Evolutionary conservation across 179 eudicot species (phyloP), one percentile per base, ranked within the genome.

Genomic region (Amaranthus tricolor): DNA sequence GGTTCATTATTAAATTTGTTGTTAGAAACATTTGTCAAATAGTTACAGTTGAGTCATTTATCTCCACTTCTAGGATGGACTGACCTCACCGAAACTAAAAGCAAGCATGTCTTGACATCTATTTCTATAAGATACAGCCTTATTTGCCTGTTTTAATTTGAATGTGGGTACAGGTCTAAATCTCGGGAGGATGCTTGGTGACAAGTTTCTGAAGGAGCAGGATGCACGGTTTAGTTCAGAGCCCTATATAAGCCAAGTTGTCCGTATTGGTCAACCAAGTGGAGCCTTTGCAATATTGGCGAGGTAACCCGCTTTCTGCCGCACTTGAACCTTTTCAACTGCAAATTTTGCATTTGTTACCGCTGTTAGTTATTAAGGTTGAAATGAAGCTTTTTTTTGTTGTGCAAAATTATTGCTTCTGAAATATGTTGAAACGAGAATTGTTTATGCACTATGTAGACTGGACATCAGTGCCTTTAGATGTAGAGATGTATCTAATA

Each of bases 111-210:
- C 15, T 55, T 66, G 56, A 45, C 1, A 31, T 7, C 16, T 9
- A 3, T 50, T 67, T 58, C 20, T 20, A 21, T 75, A 6, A 6
- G 6, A 31, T 15, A 15, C 9, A 21, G 21, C 17, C 20, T 72
- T 24, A 52, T 40, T 73, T 69, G 16, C 70, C 43, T 16, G 31
- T 50, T 50, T 31, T 58, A 49, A 66, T 68, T 64, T 76, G 40
- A 31, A 31, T 31, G 40, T 81, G 59, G 13, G 12, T 83, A 58
- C 84, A 95, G 98, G 99, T 74, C 76, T 96, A 79, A 93, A 91
- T 80, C 98, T 96, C 73, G 98, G 88, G 76, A 89, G 99, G 75
- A 91, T 91, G 96, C 91, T 96, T 70, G 99, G 98, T 77, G 99
- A 96, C 88, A 96, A 96, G 77, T 96, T 84, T 84, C 85, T 96